Percentiles rank a stretch among this genome's conserved stretches.
Conservation (phyloP, 768 basidiomycete genomes). For the Sutorius australiensis region DNA sequence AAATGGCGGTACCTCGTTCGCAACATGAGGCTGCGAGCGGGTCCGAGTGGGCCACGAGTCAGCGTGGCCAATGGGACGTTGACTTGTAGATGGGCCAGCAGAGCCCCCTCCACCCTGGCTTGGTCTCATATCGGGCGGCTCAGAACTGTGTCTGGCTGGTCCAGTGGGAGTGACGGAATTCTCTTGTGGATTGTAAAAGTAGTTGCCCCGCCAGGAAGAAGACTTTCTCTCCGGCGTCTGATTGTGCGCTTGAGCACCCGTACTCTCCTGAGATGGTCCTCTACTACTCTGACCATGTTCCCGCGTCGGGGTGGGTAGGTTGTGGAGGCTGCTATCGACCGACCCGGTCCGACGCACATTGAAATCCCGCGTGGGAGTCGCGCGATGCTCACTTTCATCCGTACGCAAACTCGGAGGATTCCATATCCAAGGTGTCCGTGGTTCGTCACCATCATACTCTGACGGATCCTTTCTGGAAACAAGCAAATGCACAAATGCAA, state of each 20-base stretch:
- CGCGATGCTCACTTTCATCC: slow-evolving; percentile 22
- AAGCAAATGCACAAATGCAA: neutral
- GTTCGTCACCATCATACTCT: slow-evolving; percentile 35
- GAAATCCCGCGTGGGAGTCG: slow-evolving; percentile 29
- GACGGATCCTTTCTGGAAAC: slow-evolving; percentile 24
- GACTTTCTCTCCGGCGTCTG: slow-evolving; percentile 25
- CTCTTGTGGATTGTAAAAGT: slow-evolving; percentile 22
- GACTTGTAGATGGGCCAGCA: slow-evolving; percentile 17
- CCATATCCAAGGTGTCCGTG: slow-evolving; percentile 75
- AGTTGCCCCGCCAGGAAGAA: slow-evolving; percentile 11
- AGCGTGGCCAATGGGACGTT: slow-evolving; percentile 9
- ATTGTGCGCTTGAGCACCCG: slow-evolving; percentile 10
- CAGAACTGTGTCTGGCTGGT: slow-evolving; percentile 26
- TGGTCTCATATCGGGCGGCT: slow-evolving; percentile 15
- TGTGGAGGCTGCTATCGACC: slow-evolving; percentile 11
- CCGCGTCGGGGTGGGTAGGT: slow-evolving; percentile 17
- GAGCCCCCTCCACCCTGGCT: slow-evolving; percentile 4
- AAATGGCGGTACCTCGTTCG: slow-evolving; percentile 22
- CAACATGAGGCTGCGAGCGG: slow-evolving; percentile 21
- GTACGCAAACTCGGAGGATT: slow-evolving; percentile 44
- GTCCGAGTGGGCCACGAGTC: slow-evolving; percentile 19
- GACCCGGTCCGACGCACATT: slow-evolving; percentile 22
- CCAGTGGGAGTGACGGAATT: slow-evolving; percentile 4
- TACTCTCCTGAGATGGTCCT: slow-evolving; percentile 11
- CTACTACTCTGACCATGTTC: slow-evolving; percentile 21